A percentile compares a stretch with the other conserved stretches of the same genome.
phyloP scores from a whole-genome alignment of 108 stramenopile species.

The Nitzschia sp. region DNA sequence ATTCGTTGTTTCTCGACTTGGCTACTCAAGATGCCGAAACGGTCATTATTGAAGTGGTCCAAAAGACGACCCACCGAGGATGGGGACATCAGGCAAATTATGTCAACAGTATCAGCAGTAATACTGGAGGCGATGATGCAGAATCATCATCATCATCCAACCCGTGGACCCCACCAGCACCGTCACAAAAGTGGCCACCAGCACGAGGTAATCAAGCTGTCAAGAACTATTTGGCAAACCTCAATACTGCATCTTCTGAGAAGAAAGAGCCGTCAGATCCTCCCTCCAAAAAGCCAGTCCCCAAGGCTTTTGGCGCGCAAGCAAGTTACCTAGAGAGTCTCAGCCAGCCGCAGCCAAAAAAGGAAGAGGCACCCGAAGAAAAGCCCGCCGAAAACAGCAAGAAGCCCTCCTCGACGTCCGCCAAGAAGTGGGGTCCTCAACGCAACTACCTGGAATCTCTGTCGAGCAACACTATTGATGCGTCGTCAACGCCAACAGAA shows the following conservation, averaged over 20 bases:
- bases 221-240: too few relatives aligned
- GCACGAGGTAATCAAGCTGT: too few relatives aligned
- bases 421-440: not conserved
- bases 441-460: not conserved
- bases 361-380: slow-evolving; percentile 10
- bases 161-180: too few relatives aligned
- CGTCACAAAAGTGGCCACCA: too few relatives aligned
- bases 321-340: not conserved
- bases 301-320: not conserved
- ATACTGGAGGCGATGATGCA: not conserved
- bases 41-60: slow-evolving; percentile 33
- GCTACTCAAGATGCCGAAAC: slow-evolving; percentile 51
- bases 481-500: not conserved
- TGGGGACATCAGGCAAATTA: slow-evolving; percentile 53
- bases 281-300: not conserved
- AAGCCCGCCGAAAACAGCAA: not conserved
- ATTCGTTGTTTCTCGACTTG: slow-evolving; percentile 61
- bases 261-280: too few relatives aligned
- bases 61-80: slow-evolving; percentile 39
- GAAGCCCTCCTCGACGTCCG: not conserved
- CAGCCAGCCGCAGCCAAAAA: not conserved
- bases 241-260: too few relatives aligned
- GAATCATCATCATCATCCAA: too few relatives aligned
- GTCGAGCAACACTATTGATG: not conserved
- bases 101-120: slow-evolving; percentile 36